Evolutionary conservation across 2,329 filamentous ascomycete genomes (phyloP).

Genomic region (Scolecobasidium constrictum): DNA sequence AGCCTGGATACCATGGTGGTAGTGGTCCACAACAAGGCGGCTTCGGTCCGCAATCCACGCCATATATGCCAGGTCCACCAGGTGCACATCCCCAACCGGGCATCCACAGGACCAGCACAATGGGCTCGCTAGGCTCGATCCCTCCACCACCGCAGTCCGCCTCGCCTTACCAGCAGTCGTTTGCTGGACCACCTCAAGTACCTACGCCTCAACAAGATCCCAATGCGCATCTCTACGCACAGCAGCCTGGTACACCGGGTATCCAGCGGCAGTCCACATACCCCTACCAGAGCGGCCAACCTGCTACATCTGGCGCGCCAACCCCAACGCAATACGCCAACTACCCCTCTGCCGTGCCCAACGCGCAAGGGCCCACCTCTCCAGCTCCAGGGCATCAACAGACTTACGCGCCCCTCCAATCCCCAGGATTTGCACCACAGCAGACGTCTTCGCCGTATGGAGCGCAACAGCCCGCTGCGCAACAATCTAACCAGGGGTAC

Average conservation of each 20-base stretch:
- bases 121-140: slow-evolving; percentile 23
- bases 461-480: no score
- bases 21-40: slow-evolving; percentile 3
- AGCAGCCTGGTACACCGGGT: slow-evolving; percentile 10
- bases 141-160: slow-evolving; percentile 13
- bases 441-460: no score
- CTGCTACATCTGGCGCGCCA: not conserved
- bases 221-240: slow-evolving; percentile 15
- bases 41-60: slow-evolving; percentile 13
- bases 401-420: slow-evolving; percentile 7
- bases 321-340: slow-evolving; percentile 3
- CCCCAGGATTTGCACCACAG: slow-evolving; percentile 10
- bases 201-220: slow-evolving; percentile 19
- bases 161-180: slow-evolving; percentile 19
- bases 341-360: slow-evolving; percentile 6
- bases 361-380: slow-evolving; percentile 1
- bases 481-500: slow-evolving; percentile 4
- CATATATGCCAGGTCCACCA: slow-evolving; percentile 32
- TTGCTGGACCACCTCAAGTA: slow-evolving; percentile 25
- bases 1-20: slow-evolving; percentile 15
- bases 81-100: slow-evolving; percentile 16
- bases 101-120: slow-evolving; percentile 23
- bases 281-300: slow-evolving; percentile 7
- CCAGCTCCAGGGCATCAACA: not conserved
- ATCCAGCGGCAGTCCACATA: slow-evolving; percentile 8